Percentiles rank a stretch among this genome's conserved stretches.
phyloP scores from a whole-genome alignment of 371 early-diverging fungal species.

The Paraphysoderma sedebokerense region DNA sequence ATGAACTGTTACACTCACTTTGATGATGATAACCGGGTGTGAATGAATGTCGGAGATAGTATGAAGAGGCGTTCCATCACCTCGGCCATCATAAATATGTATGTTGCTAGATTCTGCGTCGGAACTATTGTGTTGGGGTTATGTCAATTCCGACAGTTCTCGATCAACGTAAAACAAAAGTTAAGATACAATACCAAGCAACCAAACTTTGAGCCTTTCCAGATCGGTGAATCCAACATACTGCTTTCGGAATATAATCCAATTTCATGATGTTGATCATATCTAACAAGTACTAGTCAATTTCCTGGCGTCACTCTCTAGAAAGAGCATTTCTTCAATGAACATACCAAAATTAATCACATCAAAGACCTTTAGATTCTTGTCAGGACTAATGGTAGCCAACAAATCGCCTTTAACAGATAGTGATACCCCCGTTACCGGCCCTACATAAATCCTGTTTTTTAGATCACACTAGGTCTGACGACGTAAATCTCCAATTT shows the following conservation, averaged over 20 bases:
- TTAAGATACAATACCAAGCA: constrained; percentile 36
- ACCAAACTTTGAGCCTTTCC: constrained; percentile 65
- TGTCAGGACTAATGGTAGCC: constrained; percentile 70
- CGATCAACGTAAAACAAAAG: neutral
- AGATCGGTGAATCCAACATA: constrained; percentile 73
- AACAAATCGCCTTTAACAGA: constrained; percentile 64
- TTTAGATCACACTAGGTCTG: neutral
- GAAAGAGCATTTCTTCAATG: neutral
- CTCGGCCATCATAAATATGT: constrained; percentile 68
- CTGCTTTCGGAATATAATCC: constrained; percentile 47
- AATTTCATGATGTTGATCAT: constrained; percentile 89
- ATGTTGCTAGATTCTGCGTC: constrained; percentile 51
- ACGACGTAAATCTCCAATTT: neutral
- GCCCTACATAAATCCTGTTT: constrained; percentile 6
- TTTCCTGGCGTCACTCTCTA: neutral
- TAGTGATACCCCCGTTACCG: constrained; percentile 34
- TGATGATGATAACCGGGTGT: constrained; percentile 57
- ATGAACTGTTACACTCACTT: constrained; percentile 11
- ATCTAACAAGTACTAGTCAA: constrained; percentile 26
- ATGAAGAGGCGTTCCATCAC: constrained; percentile 38
- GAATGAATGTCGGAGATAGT: constrained; percentile 47
- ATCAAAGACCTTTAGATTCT: constrained; percentile 80
- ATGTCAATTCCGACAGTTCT: neutral
- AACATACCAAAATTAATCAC: constrained; percentile 81
- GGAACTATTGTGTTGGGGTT: constrained; percentile 26